Conservation (phyloP, 2,329 filamentous ascomycete species). For the Albophoma yamanashiensis region DNA sequence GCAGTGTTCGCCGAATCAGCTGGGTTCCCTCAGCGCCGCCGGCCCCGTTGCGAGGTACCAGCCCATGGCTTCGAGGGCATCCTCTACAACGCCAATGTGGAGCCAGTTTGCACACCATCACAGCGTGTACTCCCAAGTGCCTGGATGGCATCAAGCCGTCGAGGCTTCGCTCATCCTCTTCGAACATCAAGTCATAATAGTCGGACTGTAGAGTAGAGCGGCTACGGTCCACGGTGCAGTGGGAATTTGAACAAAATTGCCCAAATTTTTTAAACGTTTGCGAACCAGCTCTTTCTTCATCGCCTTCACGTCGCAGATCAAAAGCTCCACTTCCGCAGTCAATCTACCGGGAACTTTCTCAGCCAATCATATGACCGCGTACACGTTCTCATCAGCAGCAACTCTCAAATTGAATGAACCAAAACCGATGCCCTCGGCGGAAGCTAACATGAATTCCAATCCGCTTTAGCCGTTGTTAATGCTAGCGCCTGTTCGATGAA, state of each 20-base stretch:
- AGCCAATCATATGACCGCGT: slow-evolving; percentile 13
- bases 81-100: background rate
- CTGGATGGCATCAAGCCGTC: background rate
- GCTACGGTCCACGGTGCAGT: too few species aligned
- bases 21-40: background rate
- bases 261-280: background rate
- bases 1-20: background rate
- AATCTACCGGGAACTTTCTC: slow-evolving; percentile 15
- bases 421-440: too few species aligned
- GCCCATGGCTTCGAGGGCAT: background rate
- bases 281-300: background rate
- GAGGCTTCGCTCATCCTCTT: background rate
- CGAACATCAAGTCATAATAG: too few species aligned
- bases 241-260: background rate
- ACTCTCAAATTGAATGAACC: background rate
- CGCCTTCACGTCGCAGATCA: background rate
- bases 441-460: too few species aligned
- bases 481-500: background rate
- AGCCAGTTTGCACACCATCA: background rate
- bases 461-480: background rate
- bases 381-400: background rate
- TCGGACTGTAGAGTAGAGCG: too few species aligned
- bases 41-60: background rate
- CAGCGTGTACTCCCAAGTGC: background rate
- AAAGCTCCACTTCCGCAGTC: background rate